phyloP scores from a whole-genome alignment of 495 filamentous ascomycete species.

The Choiromyces venosus region DNA sequence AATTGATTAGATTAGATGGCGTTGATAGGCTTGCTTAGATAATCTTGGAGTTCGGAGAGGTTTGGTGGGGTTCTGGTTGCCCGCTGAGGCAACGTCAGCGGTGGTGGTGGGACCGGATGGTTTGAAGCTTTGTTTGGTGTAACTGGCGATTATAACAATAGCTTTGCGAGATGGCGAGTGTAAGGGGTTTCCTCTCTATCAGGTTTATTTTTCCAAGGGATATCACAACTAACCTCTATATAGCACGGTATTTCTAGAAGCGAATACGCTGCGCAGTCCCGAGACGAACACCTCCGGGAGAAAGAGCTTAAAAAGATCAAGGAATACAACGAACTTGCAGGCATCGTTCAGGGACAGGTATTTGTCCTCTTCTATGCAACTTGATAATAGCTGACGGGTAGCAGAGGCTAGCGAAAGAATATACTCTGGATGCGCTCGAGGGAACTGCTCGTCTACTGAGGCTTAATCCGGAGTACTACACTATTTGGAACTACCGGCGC shows the following conservation, averaged over 20 bases:
- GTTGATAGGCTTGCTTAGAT: neutral
- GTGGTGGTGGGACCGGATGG: neutral
- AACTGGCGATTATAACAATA: neutral
- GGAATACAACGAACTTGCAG: slow-evolving; percentile 68
- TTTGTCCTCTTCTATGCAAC: neutral
- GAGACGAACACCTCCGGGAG: slow-evolving; percentile 60
- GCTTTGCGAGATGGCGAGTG: neutral
- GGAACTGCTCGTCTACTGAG: slow-evolving; percentile 74
- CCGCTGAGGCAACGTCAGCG: neutral
- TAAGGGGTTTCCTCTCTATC: neutral
- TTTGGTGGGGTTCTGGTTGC: neutral
- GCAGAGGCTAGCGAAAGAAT: slow-evolving; percentile 55
- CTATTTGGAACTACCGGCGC: slow-evolving; percentile 93
- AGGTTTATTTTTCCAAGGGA: too few relatives aligned
- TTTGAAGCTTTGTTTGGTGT: neutral
- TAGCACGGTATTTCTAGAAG: slow-evolving; percentile 77
- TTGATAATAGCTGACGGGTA: slow-evolving; percentile 6
- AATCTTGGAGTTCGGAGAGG: neutral
- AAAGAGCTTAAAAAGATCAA: slow-evolving; percentile 71
- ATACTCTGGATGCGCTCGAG: slow-evolving; percentile 60
- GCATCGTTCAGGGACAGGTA: slow-evolving; percentile 59
- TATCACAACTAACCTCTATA: neutral
- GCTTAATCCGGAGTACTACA: slow-evolving; percentile 96
- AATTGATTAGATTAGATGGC: neutral
- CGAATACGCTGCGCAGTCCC: slow-evolving; percentile 51